A percentile compares a stretch with the other conserved stretches of the same genome.
Conservation (phyloP, 176 grass and related monocot species). For the Hordeum vulgare region DNA sequence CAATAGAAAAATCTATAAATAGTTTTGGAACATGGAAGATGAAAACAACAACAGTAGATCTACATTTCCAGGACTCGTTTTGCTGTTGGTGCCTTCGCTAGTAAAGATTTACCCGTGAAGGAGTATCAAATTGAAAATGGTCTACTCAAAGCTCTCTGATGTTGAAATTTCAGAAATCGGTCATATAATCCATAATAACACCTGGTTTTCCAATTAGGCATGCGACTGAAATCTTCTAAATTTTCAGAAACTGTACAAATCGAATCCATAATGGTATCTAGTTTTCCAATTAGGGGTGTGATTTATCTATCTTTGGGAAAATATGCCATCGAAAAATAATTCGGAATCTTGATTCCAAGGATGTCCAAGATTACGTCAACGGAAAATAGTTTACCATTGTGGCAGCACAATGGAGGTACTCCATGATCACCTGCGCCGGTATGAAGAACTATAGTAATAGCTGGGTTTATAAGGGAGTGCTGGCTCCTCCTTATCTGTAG, state of each 20-base stretch:
- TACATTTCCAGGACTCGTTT: background rate
- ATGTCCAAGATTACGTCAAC: constrained; percentile 19
- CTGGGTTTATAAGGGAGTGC: constrained; percentile 84
- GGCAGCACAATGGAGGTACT: constrained; percentile 37
- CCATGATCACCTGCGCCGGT: constrained; percentile 55
- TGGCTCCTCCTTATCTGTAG: constrained; percentile 82
- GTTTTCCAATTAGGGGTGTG: background rate
- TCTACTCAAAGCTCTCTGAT: background rate
- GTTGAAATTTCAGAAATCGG: background rate
- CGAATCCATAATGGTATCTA: background rate
- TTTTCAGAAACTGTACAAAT: background rate
- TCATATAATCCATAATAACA: background rate
- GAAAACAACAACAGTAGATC: background rate
- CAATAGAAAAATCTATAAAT: constrained; percentile 19
- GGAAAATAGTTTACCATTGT: constrained; percentile 50
- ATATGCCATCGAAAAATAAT: constrained; percentile 6
- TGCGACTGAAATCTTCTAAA: background rate
- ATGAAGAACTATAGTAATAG: constrained; percentile 79
- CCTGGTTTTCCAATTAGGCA: constrained; percentile 3
- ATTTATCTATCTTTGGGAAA: constrained; percentile 3
- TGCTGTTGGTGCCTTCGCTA: background rate
- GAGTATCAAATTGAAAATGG: constrained; percentile 18
- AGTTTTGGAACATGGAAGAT: constrained; percentile 21
- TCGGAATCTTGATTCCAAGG: constrained; percentile 46
- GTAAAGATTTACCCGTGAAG: background rate